Evolutionary conservation across 2,329 filamentous ascomycete genomes (phyloP).

Genomic region (Epicoccum sorghinum): DNA sequence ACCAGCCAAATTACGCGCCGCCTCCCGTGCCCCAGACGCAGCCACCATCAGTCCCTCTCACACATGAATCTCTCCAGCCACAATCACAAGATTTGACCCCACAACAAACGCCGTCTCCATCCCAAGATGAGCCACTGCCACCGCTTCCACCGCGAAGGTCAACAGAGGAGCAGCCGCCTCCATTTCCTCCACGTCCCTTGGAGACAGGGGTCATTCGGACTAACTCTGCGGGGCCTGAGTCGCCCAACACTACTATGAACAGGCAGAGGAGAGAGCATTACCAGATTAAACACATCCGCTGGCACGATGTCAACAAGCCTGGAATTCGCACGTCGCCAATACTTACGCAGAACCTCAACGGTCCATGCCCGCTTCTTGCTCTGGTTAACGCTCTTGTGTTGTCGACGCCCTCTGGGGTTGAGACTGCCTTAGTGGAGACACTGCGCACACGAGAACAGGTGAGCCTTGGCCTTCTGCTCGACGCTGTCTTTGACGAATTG

Average conservation of each 20-base stretch:
- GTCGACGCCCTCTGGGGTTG: slow-evolving; percentile 70
- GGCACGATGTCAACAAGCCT: slow-evolving; percentile 69
- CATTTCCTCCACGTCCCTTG: slow-evolving; percentile 44
- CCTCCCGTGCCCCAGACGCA: slow-evolving; percentile 7
- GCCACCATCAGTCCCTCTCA: slow-evolving; percentile 7
- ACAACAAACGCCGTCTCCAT: slow-evolving; percentile 18
- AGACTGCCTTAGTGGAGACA: slow-evolving; percentile 78
- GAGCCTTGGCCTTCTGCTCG: slow-evolving; percentile 81
- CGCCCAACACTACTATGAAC: slow-evolving; percentile 48
- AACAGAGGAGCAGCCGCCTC: slow-evolving; percentile 41
- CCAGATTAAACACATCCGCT: slow-evolving; percentile 88
- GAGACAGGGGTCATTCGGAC: slow-evolving; percentile 26
- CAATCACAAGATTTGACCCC: slow-evolving; percentile 5
- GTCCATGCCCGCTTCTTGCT: slow-evolving; percentile 89
- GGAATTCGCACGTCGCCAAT: slow-evolving; percentile 82
- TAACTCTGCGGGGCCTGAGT: slow-evolving; percentile 40
- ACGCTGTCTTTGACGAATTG: slow-evolving; percentile 91
- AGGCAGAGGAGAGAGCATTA: slow-evolving; percentile 76
- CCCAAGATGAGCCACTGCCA: slow-evolving; percentile 35
- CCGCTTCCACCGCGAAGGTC: slow-evolving; percentile 40
- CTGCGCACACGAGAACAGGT: slow-evolving; percentile 84
- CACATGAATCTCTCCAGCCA: background rate
- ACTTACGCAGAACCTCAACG: slow-evolving; percentile 90
- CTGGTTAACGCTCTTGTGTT: slow-evolving; percentile 90
- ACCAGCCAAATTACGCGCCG: slow-evolving; percentile 4